These are phyloP conservation scores for Rhynchospora pubera DNA, from an alignment of 176 grass and related monocot species.

Conservation along the genomic window DNA sequence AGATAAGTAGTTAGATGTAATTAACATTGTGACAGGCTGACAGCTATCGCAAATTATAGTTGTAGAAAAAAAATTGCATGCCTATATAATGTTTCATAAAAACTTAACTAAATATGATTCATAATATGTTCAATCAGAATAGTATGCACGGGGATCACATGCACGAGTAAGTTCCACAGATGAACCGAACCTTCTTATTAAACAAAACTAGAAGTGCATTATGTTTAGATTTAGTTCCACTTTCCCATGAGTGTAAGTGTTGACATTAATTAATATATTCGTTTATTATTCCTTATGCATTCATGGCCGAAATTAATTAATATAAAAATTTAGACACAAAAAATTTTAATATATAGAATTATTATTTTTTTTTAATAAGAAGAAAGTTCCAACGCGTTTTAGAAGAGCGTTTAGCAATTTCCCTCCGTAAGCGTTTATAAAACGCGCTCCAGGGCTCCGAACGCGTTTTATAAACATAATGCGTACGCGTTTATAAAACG, in stretches of 20 bases:
- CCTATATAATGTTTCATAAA: not conserved
- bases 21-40: not conserved
- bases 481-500: no score
- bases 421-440: no score
- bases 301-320: no score
- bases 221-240: conserved; percentile 16
- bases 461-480: no score
- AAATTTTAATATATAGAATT: no score
- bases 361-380: no score
- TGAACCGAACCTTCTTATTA: not conserved
- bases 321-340: no score
- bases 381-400: no score
- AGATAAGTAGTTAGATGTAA: not conserved
- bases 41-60: not conserved
- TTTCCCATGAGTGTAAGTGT: conserved; percentile 12
- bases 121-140: not conserved
- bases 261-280: conserved; percentile 19
- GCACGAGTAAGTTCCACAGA: not conserved
- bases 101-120: not conserved
- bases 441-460: no score
- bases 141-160: not conserved
- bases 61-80: not conserved
- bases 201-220: not conserved
- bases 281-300: not conserved
- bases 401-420: no score